A percentile compares a stretch with the other conserved stretches of the same genome.
Conservation (phyloP, 257 asterid species). For the Solanum etuberosum region DNA sequence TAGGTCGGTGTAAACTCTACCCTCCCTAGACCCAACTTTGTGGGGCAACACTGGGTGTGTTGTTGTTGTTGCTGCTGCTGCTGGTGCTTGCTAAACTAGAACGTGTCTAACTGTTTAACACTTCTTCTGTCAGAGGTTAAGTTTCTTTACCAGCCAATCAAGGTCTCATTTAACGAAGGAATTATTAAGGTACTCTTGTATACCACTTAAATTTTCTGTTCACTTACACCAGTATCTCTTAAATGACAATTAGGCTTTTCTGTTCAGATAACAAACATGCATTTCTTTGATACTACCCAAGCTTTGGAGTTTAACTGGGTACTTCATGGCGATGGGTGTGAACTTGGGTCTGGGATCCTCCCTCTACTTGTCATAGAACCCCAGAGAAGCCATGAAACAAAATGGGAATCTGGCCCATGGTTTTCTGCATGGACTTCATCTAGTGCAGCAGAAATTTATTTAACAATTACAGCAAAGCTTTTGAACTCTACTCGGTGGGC, state of each 20-base stretch:
- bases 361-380: conserved; percentile 46
- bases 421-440: conserved; percentile 46
- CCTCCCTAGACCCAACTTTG: neutral
- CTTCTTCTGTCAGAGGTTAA: conserved; percentile 68
- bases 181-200: conserved; percentile 44
- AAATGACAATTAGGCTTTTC: neutral
- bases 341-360: conserved; percentile 61
- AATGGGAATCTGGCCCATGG: conserved; percentile 82
- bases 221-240: neutral
- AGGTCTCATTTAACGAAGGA: conserved; percentile 55
- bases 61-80: neutral
- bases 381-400: conserved; percentile 38
- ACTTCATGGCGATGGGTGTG: conserved; percentile 64
- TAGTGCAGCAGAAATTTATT: conserved; percentile 47
- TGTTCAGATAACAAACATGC: conserved; percentile 63
- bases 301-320: conserved; percentile 65
- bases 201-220: neutral
- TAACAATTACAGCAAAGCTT: conserved; percentile 55
- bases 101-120: neutral
- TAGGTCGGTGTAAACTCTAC: neutral
- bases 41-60: neutral
- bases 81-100: neutral
- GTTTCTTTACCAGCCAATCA: conserved; percentile 87
- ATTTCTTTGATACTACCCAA: conserved; percentile 72
- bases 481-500: conserved; percentile 69